Evolutionary conservation across 208 protist species (phyloP).

Genomic region (Trypanosoma platydactyli): DNA sequence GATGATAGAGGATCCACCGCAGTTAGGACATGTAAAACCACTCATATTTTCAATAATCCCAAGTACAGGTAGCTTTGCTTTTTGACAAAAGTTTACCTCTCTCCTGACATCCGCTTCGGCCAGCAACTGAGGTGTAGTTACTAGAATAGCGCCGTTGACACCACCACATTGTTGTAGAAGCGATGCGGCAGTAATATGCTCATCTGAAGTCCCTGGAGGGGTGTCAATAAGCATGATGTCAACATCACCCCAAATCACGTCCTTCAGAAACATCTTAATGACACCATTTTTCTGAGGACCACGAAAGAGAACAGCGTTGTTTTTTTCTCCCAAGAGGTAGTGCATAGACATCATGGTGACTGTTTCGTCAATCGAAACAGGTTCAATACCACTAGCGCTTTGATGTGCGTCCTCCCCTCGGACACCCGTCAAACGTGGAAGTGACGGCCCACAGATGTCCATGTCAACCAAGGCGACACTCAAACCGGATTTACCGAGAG

Average conservation of each 20-base stretch:
- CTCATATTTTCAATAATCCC: constrained; percentile 99
- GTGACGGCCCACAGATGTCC: constrained; percentile 99
- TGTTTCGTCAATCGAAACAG: constrained; percentile 96
- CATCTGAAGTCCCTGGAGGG: constrained; percentile 99
- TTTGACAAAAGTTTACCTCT: constrained; percentile 99
- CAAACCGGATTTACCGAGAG: constrained; percentile 65
- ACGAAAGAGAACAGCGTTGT: constrained; percentile 98
- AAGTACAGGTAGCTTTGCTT: constrained; percentile 95
- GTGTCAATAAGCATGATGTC: constrained; percentile 99
- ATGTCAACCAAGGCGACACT: constrained; percentile 98
- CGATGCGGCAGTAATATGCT: constrained; percentile 97
- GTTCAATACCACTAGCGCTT: constrained; percentile 92
- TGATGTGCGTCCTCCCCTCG: constrained; percentile 92
- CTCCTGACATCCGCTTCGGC: constrained; percentile 97
- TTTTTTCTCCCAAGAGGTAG: constrained; percentile 95
- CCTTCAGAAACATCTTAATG: constrained; percentile 99
- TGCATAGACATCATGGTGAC: constrained; percentile 98
- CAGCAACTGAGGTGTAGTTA: constrained; percentile 99
- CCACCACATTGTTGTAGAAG: constrained; percentile 88
- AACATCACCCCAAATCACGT: constrained; percentile 97
- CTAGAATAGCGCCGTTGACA: constrained; percentile 91
- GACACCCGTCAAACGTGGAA: constrained; percentile 84
- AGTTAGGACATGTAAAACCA: constrained; percentile 96
- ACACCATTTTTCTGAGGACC: constrained; percentile 97
- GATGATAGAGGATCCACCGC: constrained; percentile 89